These are phyloP conservation scores for Fusarium sp. DNA, from an alignment of 2,329 filamentous ascomycete species.

Conservation along the genomic window DNA sequence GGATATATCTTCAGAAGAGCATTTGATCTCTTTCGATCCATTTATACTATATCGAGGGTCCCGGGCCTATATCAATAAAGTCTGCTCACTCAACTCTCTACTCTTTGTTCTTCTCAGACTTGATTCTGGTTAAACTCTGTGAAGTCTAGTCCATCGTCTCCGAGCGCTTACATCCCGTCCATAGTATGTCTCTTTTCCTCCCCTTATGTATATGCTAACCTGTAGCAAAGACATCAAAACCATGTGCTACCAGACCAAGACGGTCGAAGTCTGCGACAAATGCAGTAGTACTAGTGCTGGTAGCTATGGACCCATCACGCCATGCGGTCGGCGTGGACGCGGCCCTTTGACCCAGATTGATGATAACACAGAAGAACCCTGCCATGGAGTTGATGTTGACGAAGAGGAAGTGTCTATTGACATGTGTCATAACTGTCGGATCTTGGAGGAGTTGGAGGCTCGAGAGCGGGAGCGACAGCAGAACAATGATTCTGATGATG, in stretches of 20 bases:
- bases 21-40: neutral
- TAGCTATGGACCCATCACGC: neutral
- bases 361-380: neutral
- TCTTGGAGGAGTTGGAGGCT: neutral
- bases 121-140: neutral
- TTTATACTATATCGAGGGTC: neutral
- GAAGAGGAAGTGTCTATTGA: neutral
- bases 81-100: accelerated
- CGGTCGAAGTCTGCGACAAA: neutral
- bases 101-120: neutral
- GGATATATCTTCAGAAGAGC: too few relatives aligned
- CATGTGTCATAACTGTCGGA: neutral
- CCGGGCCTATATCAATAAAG: neutral
- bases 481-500: neutral
- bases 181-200: neutral
- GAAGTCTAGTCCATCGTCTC: accelerated
- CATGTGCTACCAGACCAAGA: neutral
- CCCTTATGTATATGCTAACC: neutral
- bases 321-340: neutral
- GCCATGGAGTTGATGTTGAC: neutral
- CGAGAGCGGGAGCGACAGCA: neutral
- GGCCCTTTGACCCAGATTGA: neutral
- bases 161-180: accelerated
- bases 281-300: accelerated
- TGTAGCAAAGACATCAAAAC: neutral